Evolutionary conservation across 2,329 filamentous ascomycete species (phyloP).

Genomic region (Rutstroemia sydowiana): DNA sequence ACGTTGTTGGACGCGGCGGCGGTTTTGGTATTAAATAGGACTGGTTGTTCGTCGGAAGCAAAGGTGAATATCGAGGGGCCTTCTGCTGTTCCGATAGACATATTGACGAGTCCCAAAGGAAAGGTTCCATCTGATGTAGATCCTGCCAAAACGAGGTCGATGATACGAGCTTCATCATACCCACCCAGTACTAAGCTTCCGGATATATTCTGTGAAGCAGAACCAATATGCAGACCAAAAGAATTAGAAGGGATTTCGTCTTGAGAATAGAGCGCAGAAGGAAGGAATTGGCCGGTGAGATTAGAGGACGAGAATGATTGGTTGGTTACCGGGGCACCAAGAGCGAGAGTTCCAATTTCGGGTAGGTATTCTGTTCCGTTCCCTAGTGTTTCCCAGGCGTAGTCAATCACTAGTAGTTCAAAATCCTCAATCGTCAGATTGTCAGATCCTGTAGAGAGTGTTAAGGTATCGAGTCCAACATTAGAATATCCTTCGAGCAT

Average conservation of each 20-base stretch:
- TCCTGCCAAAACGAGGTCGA: slow-evolving; percentile 13
- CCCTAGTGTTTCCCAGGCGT: not conserved
- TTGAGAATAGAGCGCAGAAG: not conserved
- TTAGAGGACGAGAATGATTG: not conserved
- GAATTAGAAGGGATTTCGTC: slow-evolving; percentile 16
- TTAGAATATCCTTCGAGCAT: not conserved
- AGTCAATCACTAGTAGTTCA: not conserved
- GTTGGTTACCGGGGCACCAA: not conserved
- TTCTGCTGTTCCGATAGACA: slow-evolving; percentile 17
- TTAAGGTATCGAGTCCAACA: not conserved
- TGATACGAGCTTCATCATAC: slow-evolving; percentile 18
- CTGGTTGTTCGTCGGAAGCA: slow-evolving; percentile 7
- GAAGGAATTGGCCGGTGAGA: not conserved
- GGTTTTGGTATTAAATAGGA: slow-evolving; percentile 8
- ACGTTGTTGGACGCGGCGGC: slow-evolving; percentile 11
- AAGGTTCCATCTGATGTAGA: slow-evolving; percentile 4
- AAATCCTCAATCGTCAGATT: not conserved
- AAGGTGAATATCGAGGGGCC: slow-evolving; percentile 16
- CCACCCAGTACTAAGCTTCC: slow-evolving; percentile 19
- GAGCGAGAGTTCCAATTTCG: not conserved
- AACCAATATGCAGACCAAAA: slow-evolving; percentile 22
- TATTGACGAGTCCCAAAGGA: slow-evolving; percentile 9
- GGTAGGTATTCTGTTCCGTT: not conserved
- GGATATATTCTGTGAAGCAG: slow-evolving; percentile 10
- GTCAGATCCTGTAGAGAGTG: not conserved